A percentile compares a stretch with the other conserved stretches of the same genome.
Evolutionary conservation across 805 yeast genomes (phyloP).

Genomic region (Spencermartinsiella europaea): DNA sequence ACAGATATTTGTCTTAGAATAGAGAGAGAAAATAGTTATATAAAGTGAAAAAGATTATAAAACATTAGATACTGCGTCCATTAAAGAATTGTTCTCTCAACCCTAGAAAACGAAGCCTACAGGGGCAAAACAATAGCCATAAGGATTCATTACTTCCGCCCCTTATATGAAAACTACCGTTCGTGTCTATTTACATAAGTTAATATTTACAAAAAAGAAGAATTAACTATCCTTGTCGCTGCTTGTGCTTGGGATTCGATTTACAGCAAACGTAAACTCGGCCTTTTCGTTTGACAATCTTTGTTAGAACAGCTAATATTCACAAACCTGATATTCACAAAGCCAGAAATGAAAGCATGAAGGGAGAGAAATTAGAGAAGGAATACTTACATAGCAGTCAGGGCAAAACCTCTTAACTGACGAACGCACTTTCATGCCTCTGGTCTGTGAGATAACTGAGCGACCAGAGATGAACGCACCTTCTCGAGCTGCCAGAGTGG

Average conservation of each 20-base stretch:
- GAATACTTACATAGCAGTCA: conserved; percentile 66
- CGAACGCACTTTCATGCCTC: conserved; percentile 88
- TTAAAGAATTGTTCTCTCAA: conserved; percentile 5
- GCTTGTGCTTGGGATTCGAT: conserved; percentile 88
- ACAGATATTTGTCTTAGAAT: conserved; percentile 37
- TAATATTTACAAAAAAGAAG: no score
- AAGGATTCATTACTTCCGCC: no score
- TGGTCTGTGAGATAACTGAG: conserved; percentile 28
- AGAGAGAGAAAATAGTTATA: no score
- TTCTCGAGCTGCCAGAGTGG: neutral
- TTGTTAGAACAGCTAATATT: no score
- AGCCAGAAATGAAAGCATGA: no score
- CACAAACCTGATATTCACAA: no score
- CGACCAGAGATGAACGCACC: neutral
- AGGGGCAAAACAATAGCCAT: no score
- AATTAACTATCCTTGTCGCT: conserved; percentile 69
- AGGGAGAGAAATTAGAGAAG: no score
- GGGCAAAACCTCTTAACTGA: conserved; percentile 91
- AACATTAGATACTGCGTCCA: conserved; percentile 2
- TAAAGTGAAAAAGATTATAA: conserved; percentile 1
- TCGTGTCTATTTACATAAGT: no score
- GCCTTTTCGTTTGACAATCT: conserved; percentile 91
- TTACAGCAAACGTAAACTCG: conserved; percentile 91
- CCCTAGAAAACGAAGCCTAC: no score
- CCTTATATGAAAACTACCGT: no score